These are phyloP conservation scores for Lactifluus hygrophoroides DNA, from an alignment of 768 basidiomycete genomes.

Conservation along the genomic window DNA sequence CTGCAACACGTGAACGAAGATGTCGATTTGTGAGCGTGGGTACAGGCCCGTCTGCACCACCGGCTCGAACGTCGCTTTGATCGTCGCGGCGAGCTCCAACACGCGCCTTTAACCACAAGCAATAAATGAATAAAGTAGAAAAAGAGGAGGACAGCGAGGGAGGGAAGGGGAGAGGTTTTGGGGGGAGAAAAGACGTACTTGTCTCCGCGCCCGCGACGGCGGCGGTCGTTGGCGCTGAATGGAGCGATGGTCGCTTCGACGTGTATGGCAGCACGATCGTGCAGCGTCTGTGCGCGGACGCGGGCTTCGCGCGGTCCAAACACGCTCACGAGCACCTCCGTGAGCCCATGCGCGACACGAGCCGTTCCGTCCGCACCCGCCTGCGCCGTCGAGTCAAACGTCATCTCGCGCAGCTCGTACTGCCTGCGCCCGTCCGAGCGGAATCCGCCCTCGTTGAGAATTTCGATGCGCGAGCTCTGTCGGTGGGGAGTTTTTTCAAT, in stretches of 20 bases:
- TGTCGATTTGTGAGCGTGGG: slow-evolving; percentile 90
- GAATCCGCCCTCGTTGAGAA: slow-evolving; percentile 77
- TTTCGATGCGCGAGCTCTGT: slow-evolving; percentile 53
- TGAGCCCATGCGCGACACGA: slow-evolving; percentile 79
- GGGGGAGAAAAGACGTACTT: slow-evolving; percentile 46
- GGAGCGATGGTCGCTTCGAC: slow-evolving; percentile 84
- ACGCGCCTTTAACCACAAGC: slow-evolving; percentile 67
- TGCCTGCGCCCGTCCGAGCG: slow-evolving; percentile 92
- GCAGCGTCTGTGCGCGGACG: slow-evolving; percentile 66
- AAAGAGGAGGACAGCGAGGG: neutral
- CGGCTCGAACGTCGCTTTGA: slow-evolving; percentile 94
- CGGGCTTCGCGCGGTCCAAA: slow-evolving; percentile 90
- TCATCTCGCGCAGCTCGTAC: slow-evolving; percentile 78
- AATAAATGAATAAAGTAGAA: no score
- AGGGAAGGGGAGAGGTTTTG: neutral
- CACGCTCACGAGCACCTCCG: slow-evolving; percentile 79
- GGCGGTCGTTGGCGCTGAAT: slow-evolving; percentile 77
- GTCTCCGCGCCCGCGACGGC: slow-evolving; percentile 72
- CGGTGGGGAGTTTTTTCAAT: neutral
- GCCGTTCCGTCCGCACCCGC: slow-evolving; percentile 82
- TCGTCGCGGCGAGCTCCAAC: slow-evolving; percentile 75
- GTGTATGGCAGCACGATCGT: slow-evolving; percentile 82
- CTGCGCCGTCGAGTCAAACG: slow-evolving; percentile 67
- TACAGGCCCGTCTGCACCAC: slow-evolving; percentile 87
- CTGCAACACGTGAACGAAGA: slow-evolving; percentile 87